Percentiles rank a stretch among this genome's conserved stretches.
phyloP scores from a whole-genome alignment of 345 rosid genomes.

The Lepidium africanum region DNA sequence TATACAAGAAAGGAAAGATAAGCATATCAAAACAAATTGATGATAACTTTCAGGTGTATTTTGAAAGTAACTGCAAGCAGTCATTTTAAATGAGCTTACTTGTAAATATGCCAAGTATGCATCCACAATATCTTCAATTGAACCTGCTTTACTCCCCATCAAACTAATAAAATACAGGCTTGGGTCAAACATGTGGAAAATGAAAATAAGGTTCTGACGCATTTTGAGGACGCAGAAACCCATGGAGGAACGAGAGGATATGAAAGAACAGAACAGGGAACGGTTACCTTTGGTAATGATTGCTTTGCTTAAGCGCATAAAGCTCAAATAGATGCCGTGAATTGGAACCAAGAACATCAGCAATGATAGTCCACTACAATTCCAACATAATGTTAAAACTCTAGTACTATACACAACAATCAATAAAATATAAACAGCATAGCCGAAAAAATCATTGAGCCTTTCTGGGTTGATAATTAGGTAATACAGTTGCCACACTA shows the following conservation, averaged over 20 bases:
- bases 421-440: not conserved
- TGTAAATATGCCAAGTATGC: constrained; percentile 88
- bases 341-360: constrained; percentile 85
- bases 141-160: constrained; percentile 52
- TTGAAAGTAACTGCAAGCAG: constrained; percentile 2
- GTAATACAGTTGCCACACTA: constrained; percentile 1
- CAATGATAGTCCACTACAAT: constrained; percentile 71
- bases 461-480: not conserved
- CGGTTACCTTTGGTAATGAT: constrained; percentile 61
- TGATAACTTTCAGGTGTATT: not conserved
- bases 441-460: not conserved
- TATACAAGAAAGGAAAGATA: constrained; percentile 13
- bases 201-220: not conserved
- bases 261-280: not conserved
- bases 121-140: constrained; percentile 85
- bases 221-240: not conserved
- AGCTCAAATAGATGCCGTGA: constrained; percentile 94
- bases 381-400: constrained; percentile 15
- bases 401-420: not conserved
- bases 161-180: constrained; percentile 40
- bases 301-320: constrained; percentile 84
- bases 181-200: not conserved
- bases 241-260: not conserved
- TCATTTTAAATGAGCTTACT: constrained; percentile 33
- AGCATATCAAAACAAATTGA: not conserved